phyloP scores from a whole-genome alignment of 345 rosid species.

The Melaleuca quinquenervia region DNA sequence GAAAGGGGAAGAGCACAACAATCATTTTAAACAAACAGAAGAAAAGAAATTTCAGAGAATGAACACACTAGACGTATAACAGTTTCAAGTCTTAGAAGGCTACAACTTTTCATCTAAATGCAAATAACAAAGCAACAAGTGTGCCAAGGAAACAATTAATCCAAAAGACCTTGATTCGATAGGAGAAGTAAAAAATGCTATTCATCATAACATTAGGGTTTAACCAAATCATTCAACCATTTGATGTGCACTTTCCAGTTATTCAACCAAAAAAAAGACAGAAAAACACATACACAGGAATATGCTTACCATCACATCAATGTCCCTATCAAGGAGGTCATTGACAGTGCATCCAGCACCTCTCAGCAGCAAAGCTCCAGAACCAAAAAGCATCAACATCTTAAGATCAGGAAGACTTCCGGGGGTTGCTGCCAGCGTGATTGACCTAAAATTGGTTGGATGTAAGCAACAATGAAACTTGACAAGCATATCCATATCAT shows the following conservation, averaged over 20 bases:
- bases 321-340: slow-evolving; percentile 88
- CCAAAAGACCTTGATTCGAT: too few relatives aligned
- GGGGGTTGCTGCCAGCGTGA: slow-evolving; percentile 67
- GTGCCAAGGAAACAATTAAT: too few relatives aligned
- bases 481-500: background rate
- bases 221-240: background rate
- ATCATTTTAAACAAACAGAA: too few relatives aligned
- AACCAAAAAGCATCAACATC: slow-evolving; percentile 67
- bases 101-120: too few relatives aligned
- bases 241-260: too few relatives aligned
- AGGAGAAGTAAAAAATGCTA: too few relatives aligned
- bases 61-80: too few relatives aligned
- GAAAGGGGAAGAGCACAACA: too few relatives aligned
- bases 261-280: background rate
- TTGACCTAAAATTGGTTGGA: slow-evolving; percentile 39
- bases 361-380: slow-evolving; percentile 83
- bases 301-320: slow-evolving; percentile 56
- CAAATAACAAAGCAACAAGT: too few relatives aligned
- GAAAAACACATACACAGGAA: background rate
- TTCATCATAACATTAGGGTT: background rate
- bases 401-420: slow-evolving; percentile 67
- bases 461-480: background rate
- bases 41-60: too few relatives aligned
- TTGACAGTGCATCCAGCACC: slow-evolving; percentile 94
- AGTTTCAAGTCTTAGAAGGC: too few relatives aligned